Evolutionary conservation across 352 stramenopile genomes (phyloP), one percentile per base, ranked within the genome.

Genomic region (Phytophthora sp.): DNA sequence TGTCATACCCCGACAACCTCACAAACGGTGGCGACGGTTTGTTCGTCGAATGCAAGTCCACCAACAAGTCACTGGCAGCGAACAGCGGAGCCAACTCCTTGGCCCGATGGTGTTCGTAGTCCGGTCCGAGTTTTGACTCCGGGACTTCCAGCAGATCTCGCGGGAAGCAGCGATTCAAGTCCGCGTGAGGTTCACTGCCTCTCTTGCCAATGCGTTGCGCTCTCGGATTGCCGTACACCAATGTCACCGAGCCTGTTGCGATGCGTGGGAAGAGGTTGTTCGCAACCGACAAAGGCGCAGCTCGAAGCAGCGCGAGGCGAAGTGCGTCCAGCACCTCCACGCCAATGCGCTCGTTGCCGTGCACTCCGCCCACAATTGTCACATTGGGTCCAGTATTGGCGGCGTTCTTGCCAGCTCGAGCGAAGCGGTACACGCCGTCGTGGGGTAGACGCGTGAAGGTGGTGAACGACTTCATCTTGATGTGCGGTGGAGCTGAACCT

Each of bases 21-120:
- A 91, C 62, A 34, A 94, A 94, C 9, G 82, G 82, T 20, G 58
- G 56, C 4, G 84, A 92, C 23, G 81, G 78, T 38, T 89, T 89
- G 66, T 94, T 94, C 18, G 84, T 91, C 66, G 84, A 89, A 58
- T 94, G 84, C 35, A 92, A 52, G 59, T 94, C 81, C 43, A 94
- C 54, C 53, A 94, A 51, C 44, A 94, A 44, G 65, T 92, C 75
- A 35, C 64, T 86, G 8, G 60, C 12, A 4, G 69, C 76, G 6
- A 91, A 66, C 34, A 89, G 46, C 27, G 84, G 72, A 26, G 77
- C 82, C 23, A 94, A 72, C 54, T 87, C 69, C 5, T 70, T 69
- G 21, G 82, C 84, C 4, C 84, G 79, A n/a, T 37, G 48, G 24
- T 81, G 51, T 57, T 94, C 84, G 57, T 88, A 91, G 31, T 23